phyloP scores from a whole-genome alignment of 2,329 filamentous ascomycete species.

The Emmonsia crescens region DNA sequence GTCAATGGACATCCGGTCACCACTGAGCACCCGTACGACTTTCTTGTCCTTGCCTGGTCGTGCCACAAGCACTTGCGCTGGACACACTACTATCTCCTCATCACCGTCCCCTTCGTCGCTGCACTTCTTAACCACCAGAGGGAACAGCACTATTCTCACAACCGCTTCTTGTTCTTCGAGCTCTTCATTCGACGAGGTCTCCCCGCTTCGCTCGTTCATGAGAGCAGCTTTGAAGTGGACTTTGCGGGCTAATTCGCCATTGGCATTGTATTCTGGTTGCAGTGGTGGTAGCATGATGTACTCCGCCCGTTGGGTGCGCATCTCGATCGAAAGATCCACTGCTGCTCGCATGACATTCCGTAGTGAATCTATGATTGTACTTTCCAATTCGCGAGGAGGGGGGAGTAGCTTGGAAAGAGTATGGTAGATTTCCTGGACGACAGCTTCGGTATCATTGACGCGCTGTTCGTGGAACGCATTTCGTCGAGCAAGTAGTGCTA shows the following conservation, averaged over 20 bases:
- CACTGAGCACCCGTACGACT: slow-evolving; percentile 29
- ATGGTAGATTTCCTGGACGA: slow-evolving; percentile 82
- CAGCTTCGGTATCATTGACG: slow-evolving; percentile 82
- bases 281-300: slow-evolving; percentile 97
- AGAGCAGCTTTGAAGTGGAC: slow-evolving; percentile 85
- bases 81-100: slow-evolving; percentile 89
- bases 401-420: slow-evolving; percentile 76
- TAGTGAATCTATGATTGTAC: slow-evolving; percentile 71
- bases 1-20: slow-evolving; percentile 35
- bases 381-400: slow-evolving; percentile 69
- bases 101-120: slow-evolving; percentile 79
- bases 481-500: slow-evolving; percentile 75
- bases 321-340: slow-evolving; percentile 84
- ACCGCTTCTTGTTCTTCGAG: slow-evolving; percentile 65
- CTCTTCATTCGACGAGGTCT: slow-evolving; percentile 61
- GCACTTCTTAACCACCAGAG: slow-evolving; percentile 90
- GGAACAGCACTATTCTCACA: slow-evolving; percentile 89
- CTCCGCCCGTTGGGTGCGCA: slow-evolving; percentile 92
- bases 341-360: slow-evolving; percentile 80
- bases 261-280: slow-evolving; percentile 87
- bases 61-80: slow-evolving; percentile 82
- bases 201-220: slow-evolving; percentile 85
- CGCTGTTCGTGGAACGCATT: slow-evolving; percentile 72
- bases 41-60: slow-evolving; percentile 36
- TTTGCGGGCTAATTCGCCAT: slow-evolving; percentile 78